A percentile compares a stretch with the other conserved stretches of the same genome.
phyloP scores from a whole-genome alignment of 106 monocot species.

The Phalaenopsis equestris region DNA sequence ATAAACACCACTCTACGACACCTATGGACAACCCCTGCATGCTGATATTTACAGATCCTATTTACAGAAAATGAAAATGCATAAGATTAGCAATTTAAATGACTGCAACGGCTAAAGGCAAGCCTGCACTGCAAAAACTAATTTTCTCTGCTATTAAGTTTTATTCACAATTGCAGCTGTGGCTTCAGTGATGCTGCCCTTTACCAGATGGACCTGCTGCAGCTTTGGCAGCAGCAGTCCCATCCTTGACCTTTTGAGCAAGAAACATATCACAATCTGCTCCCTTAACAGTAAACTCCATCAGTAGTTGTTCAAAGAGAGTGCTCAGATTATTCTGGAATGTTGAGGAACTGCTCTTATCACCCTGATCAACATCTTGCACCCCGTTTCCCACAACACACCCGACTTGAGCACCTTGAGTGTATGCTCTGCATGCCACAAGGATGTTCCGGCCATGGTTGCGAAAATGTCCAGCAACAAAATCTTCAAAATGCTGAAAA shows the following conservation, averaged over 20 bases:
- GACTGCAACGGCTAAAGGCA: neutral
- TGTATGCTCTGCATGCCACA: slow-evolving; percentile 14
- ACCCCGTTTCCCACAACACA: slow-evolving; percentile 4
- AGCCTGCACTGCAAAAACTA: neutral
- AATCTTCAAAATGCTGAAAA: slow-evolving; percentile 21
- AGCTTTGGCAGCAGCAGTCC: slow-evolving; percentile 3
- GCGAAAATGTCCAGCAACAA: slow-evolving; percentile 16
- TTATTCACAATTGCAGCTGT: neutral
- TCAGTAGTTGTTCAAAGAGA: slow-evolving; percentile 8
- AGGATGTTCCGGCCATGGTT: slow-evolving; percentile 10
- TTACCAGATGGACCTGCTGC: neutral
- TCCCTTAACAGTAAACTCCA: slow-evolving; percentile 13
- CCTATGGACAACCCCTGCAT: neutral
- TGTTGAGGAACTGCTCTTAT: neutral
- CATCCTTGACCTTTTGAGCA: slow-evolving; percentile 8
- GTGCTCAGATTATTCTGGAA: neutral
- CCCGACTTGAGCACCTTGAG: slow-evolving; percentile 14
- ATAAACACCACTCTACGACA: too few relatives aligned
- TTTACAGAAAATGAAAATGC: neutral
- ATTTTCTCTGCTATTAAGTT: neutral
- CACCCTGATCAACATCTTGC: neutral
- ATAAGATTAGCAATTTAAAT: neutral
- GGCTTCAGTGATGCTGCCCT: neutral
- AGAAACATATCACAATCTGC: slow-evolving; percentile 11
- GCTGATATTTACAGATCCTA: neutral